phyloP scores from a whole-genome alignment of 371 early-diverging fungal species.

The Choanephora cucurbitarum region DNA sequence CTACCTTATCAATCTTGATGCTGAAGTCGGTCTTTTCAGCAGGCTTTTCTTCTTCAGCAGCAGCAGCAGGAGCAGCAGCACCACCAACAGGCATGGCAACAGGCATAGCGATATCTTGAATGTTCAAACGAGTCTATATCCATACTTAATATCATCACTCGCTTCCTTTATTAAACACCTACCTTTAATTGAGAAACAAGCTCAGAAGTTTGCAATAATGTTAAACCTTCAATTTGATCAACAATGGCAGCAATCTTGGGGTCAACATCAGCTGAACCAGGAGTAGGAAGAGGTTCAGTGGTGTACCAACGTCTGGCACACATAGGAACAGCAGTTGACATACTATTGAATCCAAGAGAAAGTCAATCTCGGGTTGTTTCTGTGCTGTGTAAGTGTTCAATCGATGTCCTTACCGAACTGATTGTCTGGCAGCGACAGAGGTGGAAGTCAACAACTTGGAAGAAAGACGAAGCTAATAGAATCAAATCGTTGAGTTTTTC shows the following conservation, averaged over 20 bases:
- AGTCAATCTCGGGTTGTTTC: not conserved
- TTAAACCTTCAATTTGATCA: slow-evolving; percentile 85
- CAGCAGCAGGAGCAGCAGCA: slow-evolving; percentile 66
- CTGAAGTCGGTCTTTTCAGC: slow-evolving; percentile 92
- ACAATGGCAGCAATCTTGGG: slow-evolving; percentile 86
- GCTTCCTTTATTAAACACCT: slow-evolving; percentile 5
- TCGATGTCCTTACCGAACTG: slow-evolving; percentile 36
- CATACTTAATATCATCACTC: not conserved
- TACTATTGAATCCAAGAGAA: slow-evolving; percentile 20
- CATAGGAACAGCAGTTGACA: slow-evolving; percentile 30
- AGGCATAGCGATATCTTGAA: slow-evolving; percentile 91
- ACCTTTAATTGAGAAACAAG: slow-evolving; percentile 90
- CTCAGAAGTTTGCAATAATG: slow-evolving; percentile 89
- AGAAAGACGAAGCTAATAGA: slow-evolving; percentile 43
- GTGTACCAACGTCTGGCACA: slow-evolving; percentile 46
- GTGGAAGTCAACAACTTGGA: slow-evolving; percentile 40
- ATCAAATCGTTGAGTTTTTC: not conserved
- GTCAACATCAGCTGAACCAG: slow-evolving; percentile 57
- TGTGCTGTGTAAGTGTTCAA: not conserved
- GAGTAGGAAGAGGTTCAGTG: slow-evolving; percentile 58
- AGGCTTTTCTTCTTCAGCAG: slow-evolving; percentile 80
- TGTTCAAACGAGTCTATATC: slow-evolving; percentile 81
- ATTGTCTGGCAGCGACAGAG: slow-evolving; percentile 35
- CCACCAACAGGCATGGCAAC: slow-evolving; percentile 69
- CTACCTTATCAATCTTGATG: slow-evolving; percentile 95